These are phyloP conservation scores for Dryas octopetala DNA, from an alignment of 306 rosid genomes.

Conservation along the genomic window DNA sequence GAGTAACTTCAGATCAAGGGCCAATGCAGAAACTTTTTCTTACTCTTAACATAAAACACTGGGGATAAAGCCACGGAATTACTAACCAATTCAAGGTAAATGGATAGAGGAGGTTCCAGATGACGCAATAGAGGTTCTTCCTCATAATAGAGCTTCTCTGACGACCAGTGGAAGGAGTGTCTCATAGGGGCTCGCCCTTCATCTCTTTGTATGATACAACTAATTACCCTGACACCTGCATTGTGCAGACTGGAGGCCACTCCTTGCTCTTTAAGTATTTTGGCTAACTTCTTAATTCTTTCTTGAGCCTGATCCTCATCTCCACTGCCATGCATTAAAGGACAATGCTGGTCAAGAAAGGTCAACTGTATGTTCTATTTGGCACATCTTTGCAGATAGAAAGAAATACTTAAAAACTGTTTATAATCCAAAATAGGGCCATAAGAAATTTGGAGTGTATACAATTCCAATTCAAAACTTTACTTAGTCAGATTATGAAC, in stretches of 20 bases:
- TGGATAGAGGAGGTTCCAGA: conserved; percentile 95
- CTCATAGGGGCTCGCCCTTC: conserved; percentile 99
- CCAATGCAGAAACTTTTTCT: conserved; percentile 4
- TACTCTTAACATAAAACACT: neutral
- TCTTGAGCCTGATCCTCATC: conserved; percentile 99
- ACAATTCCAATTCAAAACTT: conserved; percentile 17
- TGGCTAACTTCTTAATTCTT: conserved; percentile 85
- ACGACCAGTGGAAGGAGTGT: conserved; percentile 97
- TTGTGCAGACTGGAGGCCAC: conserved; percentile 59
- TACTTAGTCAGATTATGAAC: neutral
- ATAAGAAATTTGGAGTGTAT: neutral
- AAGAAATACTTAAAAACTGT: neutral
- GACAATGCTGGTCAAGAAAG: conserved; percentile 33
- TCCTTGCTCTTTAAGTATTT: conserved; percentile 82
- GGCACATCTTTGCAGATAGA: conserved; percentile 18
- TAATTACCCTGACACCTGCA: conserved; percentile 86
- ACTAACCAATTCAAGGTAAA: conserved; percentile 97
- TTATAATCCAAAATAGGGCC: neutral
- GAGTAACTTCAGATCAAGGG: conserved; percentile 32
- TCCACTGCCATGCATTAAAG: conserved; percentile 66
- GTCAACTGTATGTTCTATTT: conserved; percentile 13
- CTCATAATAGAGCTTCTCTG: conserved; percentile 65
- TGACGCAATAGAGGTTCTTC: conserved; percentile 96
- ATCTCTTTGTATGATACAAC: conserved; percentile 97
- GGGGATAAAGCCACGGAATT: neutral